Conservation (phyloP, 2,329 filamentous ascomycete genomes). For the Emericellopsis atlantica region DNA sequence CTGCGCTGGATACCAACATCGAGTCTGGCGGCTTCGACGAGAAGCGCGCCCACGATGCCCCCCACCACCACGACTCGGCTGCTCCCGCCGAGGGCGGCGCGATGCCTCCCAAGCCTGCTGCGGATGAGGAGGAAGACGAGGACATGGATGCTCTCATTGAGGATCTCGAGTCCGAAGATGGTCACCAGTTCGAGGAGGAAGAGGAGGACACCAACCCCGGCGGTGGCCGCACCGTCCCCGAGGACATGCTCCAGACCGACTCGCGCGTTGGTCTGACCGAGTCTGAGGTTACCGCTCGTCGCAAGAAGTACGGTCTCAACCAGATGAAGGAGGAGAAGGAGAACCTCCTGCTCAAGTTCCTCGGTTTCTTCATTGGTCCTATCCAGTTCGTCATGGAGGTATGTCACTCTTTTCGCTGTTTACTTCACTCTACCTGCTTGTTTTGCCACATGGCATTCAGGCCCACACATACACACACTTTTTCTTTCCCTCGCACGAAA, state of each 20-base stretch:
- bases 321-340: conserved; percentile 88
- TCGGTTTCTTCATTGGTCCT: conserved; percentile 72
- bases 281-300: conserved; percentile 47
- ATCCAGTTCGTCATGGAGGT: conserved; percentile 94
- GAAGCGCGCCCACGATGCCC: conserved; percentile 29
- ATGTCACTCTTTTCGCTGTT: conserved; percentile 15
- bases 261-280: conserved; percentile 60
- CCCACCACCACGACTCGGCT: conserved; percentile 11
- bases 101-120: conserved; percentile 29
- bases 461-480: no score
- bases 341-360: conserved; percentile 73
- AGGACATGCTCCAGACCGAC: conserved; percentile 69
- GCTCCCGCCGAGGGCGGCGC: conserved; percentile 11
- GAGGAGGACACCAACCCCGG: conserved; percentile 37
- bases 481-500: no score
- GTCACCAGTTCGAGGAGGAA: conserved; percentile 50
- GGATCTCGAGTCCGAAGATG: conserved; percentile 74
- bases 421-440: not conserved
- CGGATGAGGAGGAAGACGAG: conserved; percentile 62
- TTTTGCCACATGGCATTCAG: not conserved
- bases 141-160: conserved; percentile 81
- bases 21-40: conserved; percentile 54
- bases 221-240: conserved; percentile 51
- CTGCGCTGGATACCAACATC: conserved; percentile 51
- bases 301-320: conserved; percentile 71